These are phyloP conservation scores for Calonectria hongkongensis DNA, from an alignment of 2,329 filamentous ascomycete species.

Conservation along the genomic window DNA sequence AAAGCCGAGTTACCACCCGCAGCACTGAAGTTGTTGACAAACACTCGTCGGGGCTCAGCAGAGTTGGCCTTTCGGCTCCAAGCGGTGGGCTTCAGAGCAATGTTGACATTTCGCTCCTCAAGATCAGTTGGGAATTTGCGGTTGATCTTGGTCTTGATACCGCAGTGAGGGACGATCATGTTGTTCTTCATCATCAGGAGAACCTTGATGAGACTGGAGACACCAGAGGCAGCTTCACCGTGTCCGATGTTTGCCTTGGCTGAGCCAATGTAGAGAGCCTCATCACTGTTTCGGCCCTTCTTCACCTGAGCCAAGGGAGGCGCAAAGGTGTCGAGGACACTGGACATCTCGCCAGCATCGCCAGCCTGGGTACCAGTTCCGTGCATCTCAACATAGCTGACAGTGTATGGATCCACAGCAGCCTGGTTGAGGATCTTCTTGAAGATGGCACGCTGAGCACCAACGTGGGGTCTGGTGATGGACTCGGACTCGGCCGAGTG, in stretches of 20 bases:
- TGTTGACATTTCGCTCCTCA: conserved; percentile 65
- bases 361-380: conserved; percentile 89
- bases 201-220: conserved; percentile 72
- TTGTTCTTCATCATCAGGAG: conserved; percentile 70
- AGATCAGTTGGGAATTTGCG: conserved; percentile 65
- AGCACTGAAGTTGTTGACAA: conserved; percentile 82
- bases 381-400: conserved; percentile 93
- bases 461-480: conserved; percentile 82
- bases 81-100: conserved; percentile 71
- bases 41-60: conserved; percentile 66
- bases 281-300: conserved; percentile 55
- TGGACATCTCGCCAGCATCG: conserved; percentile 88
- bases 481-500: conserved; percentile 82
- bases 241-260: conserved; percentile 81
- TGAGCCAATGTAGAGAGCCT: conserved; percentile 77
- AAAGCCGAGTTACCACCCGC: conserved; percentile 83
- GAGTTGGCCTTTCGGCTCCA: conserved; percentile 61
- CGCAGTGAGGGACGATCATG: conserved; percentile 70
- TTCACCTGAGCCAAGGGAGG: conserved; percentile 56
- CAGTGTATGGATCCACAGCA: conserved; percentile 83
- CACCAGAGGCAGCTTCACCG: conserved; percentile 77
- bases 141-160: conserved; percentile 71
- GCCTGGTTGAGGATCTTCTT: conserved; percentile 81
- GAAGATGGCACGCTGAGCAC: conserved; percentile 77
- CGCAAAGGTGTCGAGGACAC: conserved; percentile 77